Conservation (phyloP, 371 early-diverging fungal species). For the Apophysomyces trapeziformis region DNA sequence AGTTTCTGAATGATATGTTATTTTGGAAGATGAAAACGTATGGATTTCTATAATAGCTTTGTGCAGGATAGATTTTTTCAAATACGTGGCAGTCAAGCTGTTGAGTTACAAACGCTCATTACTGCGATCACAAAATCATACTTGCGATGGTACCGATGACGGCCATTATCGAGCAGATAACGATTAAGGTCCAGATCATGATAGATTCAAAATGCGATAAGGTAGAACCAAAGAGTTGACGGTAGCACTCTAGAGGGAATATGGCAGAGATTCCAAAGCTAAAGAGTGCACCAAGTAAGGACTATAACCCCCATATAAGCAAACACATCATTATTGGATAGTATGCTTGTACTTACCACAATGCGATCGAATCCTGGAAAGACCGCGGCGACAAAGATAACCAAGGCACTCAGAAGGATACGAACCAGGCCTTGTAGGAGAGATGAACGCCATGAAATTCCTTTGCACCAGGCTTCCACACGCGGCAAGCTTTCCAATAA, state of each 20-base stretch:
- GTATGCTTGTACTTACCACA: constrained; percentile 43
- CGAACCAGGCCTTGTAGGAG: constrained; percentile 21
- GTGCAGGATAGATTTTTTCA: no score
- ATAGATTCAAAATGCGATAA: constrained; percentile 21
- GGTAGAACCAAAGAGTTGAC: constrained; percentile 33
- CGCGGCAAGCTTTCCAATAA: constrained; percentile 14
- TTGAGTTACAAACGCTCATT: background rate
- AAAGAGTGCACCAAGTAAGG: constrained; percentile 37
- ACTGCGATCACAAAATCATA: constrained; percentile 23
- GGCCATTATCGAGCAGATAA: constrained; percentile 30
- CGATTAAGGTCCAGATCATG: constrained; percentile 26
- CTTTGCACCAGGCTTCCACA: constrained; percentile 29
- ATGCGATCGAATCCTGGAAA: constrained; percentile 70
- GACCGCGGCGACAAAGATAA: constrained; percentile 46
- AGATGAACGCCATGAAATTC: constrained; percentile 24
- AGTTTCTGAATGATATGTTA: no score
- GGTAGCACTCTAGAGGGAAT: constrained; percentile 48
- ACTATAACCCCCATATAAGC: constrained; percentile 23
- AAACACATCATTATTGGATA: background rate
- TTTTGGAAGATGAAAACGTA: no score
- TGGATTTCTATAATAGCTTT: no score
- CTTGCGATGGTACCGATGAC: constrained; percentile 41
- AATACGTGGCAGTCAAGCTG: no score
- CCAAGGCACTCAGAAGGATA: constrained; percentile 24
- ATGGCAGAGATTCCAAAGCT: constrained; percentile 49